Conservation (phyloP, 2,329 filamentous ascomycete genomes). For the Aureobasidium sp. region DNA sequence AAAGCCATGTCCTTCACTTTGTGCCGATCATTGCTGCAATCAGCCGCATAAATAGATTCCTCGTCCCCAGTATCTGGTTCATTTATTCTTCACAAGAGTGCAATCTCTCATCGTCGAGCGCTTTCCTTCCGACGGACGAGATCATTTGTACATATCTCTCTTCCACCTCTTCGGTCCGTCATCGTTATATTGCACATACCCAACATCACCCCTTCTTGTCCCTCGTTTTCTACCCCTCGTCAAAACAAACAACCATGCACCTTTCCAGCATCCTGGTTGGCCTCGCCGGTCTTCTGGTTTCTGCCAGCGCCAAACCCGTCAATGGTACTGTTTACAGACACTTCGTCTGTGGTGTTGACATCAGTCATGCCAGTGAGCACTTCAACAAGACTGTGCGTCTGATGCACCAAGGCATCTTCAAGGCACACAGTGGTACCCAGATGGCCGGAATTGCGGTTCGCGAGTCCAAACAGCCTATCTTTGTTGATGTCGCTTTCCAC, state of each 20-base stretch:
- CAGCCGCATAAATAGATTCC: constrained; percentile 20
- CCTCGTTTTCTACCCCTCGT: neutral
- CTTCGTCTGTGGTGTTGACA: constrained; percentile 49
- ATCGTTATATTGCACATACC: constrained; percentile 12
- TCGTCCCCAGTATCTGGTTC: constrained; percentile 20
- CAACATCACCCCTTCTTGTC: constrained; percentile 16
- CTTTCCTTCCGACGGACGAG: constrained; percentile 12
- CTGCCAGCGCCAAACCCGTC: constrained; percentile 17
- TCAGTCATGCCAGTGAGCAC: constrained; percentile 39
- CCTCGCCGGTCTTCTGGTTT: constrained; percentile 23
- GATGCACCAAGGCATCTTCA: constrained; percentile 34
- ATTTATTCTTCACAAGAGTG: constrained; percentile 15
- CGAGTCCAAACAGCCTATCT: constrained; percentile 32
- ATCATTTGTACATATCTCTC: constrained; percentile 20
- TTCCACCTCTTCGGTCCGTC: constrained; percentile 22
- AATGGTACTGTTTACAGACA: constrained; percentile 26
- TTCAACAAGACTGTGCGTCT: constrained; percentile 42
- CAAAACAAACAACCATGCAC: constrained; percentile 24
- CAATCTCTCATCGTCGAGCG: constrained; percentile 15
- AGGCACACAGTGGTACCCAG: constrained; percentile 30
- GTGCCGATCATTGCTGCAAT: constrained; percentile 12
- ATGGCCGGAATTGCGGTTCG: constrained; percentile 28
- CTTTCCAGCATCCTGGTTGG: constrained; percentile 14
- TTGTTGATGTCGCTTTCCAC: constrained; percentile 50
- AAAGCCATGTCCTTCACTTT: neutral